Evolutionary conservation across 129 eudicot genomes (phyloP), one percentile per base, ranked within the genome.

Genomic region (Chrysanthemum seticuspe): DNA sequence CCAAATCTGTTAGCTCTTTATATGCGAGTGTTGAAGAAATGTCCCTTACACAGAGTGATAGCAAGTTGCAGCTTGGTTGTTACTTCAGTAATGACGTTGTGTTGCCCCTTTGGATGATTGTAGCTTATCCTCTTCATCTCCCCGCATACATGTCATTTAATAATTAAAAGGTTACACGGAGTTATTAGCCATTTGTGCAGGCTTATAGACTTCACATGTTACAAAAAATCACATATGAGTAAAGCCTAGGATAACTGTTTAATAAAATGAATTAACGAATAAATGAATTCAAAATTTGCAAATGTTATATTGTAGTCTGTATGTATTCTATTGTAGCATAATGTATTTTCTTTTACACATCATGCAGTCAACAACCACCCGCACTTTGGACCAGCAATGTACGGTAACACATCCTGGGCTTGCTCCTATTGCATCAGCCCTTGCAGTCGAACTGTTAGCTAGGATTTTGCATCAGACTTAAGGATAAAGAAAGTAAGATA

Each of bases 401-500:
- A 93, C 97, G 13, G 98, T 93, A 51, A 89, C 98, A 74, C 92
- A 97, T 53, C 98, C 97, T 0, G 98, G 98, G 25, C 97, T 93
- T 72, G 96, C 98, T 69, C 98, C 97, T 59, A 90, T 93, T 72
- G 97, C 98, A 34, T 89, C 98, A 5, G 78, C 96, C 6, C 89
- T 93, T 78, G 97, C 98, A 12, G 98, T 93, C 65, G 97, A 93
- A 69, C 89, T 93, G 31, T 79, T 93, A 48, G 92, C 90, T 52
- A 92, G 93, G 68, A 80, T 93, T 34, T 78, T 93, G 34, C 98
- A 93, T 83, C 96, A 93, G 21, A 21, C 21, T 21, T 21, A 21
- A 21, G 21, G 21, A 21, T 21, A 21, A 21, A 21, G 21, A 21
- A 21, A 21, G 21, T 21, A 21, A 1, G 21, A 21, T 21, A 21